Evolutionary conservation across 768 basidiomycete species (phyloP).

Genomic region (Lanmaoa rubissima): DNA sequence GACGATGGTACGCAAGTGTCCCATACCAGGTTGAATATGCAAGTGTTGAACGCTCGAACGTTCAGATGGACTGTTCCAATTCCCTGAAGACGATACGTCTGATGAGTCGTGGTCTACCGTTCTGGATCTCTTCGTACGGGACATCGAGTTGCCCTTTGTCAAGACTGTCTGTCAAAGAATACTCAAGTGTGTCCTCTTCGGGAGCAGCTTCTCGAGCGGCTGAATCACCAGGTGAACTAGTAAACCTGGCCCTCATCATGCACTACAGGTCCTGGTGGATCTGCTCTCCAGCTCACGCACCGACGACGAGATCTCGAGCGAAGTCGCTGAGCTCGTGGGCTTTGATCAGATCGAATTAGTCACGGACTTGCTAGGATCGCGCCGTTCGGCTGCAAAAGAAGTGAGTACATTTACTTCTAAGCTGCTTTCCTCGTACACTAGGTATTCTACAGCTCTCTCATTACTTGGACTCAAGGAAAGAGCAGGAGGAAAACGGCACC

Average conservation of each 20-base stretch:
- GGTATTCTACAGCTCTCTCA: constrained; percentile 16
- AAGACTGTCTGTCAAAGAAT: constrained; percentile 11
- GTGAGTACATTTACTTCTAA: constrained; percentile 34
- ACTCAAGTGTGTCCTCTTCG: constrained; percentile 14
- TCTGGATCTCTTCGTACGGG: constrained; percentile 29
- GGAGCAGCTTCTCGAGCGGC: background rate
- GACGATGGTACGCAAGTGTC: constrained; percentile 16
- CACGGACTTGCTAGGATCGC: constrained; percentile 62
- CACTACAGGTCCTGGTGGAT: constrained; percentile 23
- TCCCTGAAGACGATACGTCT: constrained; percentile 2
- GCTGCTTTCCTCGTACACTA: background rate
- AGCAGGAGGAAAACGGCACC: background rate
- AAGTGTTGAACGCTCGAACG: constrained; percentile 3
- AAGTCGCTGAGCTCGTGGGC: constrained; percentile 78
- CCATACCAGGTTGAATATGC: background rate
- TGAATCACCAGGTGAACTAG: constrained; percentile 15
- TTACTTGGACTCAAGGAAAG: background rate
- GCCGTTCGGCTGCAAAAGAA: constrained; percentile 46
- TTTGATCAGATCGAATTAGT: constrained; percentile 82
- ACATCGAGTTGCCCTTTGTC: background rate
- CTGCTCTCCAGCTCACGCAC: constrained; percentile 49
- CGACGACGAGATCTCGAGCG: constrained; percentile 73
- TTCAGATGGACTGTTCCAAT: constrained; percentile 16
- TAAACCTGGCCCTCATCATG: constrained; percentile 6
- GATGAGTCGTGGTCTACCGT: constrained; percentile 32